These are phyloP conservation scores for Ophiostoma australiae DNA, from an alignment of 2,329 filamentous ascomycete genomes.

Conservation along the genomic window DNA sequence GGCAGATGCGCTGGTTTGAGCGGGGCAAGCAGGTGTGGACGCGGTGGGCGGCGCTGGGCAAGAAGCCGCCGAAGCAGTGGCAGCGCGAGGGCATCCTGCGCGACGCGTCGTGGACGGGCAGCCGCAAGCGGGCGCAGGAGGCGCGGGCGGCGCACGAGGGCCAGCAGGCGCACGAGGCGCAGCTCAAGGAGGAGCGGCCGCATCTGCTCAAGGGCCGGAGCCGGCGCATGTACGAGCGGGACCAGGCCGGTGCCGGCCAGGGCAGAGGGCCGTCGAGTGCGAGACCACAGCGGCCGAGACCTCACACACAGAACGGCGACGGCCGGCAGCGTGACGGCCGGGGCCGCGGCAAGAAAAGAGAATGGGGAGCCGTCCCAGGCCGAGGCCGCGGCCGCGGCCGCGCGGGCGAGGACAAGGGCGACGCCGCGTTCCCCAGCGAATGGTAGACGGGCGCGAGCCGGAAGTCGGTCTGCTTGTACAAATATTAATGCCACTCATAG, in stretches of 20 bases:
- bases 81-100: constrained; percentile 44
- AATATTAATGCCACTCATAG: background rate
- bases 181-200: background rate
- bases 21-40: constrained; percentile 58
- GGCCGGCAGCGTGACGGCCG: background rate
- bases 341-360: background rate
- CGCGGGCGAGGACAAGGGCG: background rate
- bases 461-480: background rate
- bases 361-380: background rate
- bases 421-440: background rate
- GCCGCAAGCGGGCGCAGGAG: constrained; percentile 20
- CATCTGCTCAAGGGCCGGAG: background rate
- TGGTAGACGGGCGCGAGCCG: background rate
- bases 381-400: background rate
- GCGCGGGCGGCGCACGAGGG: background rate
- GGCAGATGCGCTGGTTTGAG: constrained; percentile 57
- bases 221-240: constrained; percentile 1
- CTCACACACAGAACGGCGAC: background rate
- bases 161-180: background rate
- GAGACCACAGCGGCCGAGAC: background rate
- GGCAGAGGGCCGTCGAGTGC: background rate
- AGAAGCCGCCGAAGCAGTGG: constrained; percentile 59
- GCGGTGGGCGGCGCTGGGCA: constrained; percentile 54
- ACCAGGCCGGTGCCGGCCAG: background rate
- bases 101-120: constrained; percentile 26